Base-by-base conservation (phyloP, 768 basidiomycete species). In the Lactarius quietus region DNA sequence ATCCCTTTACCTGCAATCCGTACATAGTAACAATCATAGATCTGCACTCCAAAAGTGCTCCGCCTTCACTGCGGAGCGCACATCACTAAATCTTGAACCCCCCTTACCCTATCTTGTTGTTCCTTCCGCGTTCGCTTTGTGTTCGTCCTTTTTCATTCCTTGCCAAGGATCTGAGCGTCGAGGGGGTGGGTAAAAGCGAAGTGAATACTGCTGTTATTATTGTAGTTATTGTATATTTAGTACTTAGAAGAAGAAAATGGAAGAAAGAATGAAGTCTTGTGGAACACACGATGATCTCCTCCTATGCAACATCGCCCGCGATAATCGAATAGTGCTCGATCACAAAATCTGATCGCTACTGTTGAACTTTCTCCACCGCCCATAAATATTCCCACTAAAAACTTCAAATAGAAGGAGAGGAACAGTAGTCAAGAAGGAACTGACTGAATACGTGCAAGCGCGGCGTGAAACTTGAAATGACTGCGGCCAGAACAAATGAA, bases 161-260 rank as follows among this genome's bases (percentile, higher is more conserved):
- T 61, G 14, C 15, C 48, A 51, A 51, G 54, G 64, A 67, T 68
- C 23, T 65, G 31, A 66, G 56, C 64, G 60, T 62, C 31, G 52
- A 60, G 59, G 54, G 59, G 54, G 58, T 26, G 64, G 64, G 64
- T 60, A 29, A 57, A 57, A 61, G 33, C 60, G 59, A 66, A 66
- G 59, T 66, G 65, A 61, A 28, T 38, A 60, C 8, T 55, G 36
- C 31, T 64, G 64, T 65, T 65, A 65, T 66, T 66, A 68, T 66
- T 68, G 67, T 68, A 68, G 67, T 68, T 68, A 68, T 68, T 68
- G 67, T 68, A 68, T 68, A 68, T 68, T 68, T 68, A 53, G 56
- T 56, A 58, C 57, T 61, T 57, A 65, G 59, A 55, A 59, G 58
- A 61, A 56, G 57, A 48, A 20, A 62, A 43, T 58, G 36, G 45